Evolutionary conservation across 2,329 filamentous ascomycete genomes (phyloP), one percentile per base, ranked within the genome.

Genomic region (Colletotrichum cereale): DNA sequence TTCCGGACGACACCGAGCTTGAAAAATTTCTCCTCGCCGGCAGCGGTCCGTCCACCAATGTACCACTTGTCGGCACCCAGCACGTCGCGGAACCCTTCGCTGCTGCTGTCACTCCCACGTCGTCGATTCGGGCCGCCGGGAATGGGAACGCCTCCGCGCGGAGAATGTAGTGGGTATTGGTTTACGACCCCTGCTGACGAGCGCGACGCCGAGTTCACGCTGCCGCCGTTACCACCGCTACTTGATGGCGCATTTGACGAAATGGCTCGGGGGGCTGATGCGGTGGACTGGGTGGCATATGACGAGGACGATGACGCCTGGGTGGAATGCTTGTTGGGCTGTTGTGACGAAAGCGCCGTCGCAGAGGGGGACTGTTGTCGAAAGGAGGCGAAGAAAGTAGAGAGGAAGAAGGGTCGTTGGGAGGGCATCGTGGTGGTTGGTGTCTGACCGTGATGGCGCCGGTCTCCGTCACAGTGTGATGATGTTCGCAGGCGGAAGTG

Each of bases 11-110:
- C 92, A 53, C 92, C 92, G 55, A 95, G 83, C 83, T 94, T 94
- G 81, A 95, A 95, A 82, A 94, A 95, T 77, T 89, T 89, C 79
- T 95, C 93, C 77, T 95, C 93, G n/a, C 93, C 93, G 1, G 83
- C 87, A 1, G 92, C 92, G 36, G 92, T 95, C 77, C 92, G 84
- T 8, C 93, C 93, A 29, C 93, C 93, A 66, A 95, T 93, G 77
- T 95, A 95, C 91, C 92, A 94, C 82, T 93, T 94, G 74, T 95
- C 93, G 1, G 89, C 88, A 2, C 91, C 92, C 60, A 90, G 81
- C 44, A 90, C 91, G 73, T 95, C 92, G 63, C 92, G 85, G 79
- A 95, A 95, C 2, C 92, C 93, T 77, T 95, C 93, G 64, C 87
- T 91, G 73, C 89, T 92, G 80, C 91, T 93, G 75, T 95, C 92